Conservation (phyloP, 768 basidiomycete species). For the Candolleomyces aberdarensis region DNA sequence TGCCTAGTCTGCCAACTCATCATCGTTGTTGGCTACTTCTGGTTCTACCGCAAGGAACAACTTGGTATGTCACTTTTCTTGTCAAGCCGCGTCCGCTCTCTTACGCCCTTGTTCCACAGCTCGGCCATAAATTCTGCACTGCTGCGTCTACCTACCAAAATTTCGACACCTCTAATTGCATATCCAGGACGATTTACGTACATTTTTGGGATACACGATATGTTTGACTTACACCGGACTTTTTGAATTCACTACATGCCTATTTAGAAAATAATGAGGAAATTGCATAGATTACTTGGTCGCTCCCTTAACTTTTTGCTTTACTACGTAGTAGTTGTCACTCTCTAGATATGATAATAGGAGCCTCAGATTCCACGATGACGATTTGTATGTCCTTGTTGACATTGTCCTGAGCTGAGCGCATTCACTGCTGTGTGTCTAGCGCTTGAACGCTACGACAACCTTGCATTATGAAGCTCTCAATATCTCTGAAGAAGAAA, state of each 20-base stretch:
- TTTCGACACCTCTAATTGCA: not conserved
- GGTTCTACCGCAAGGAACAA: conserved; percentile 97
- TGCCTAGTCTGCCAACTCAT: conserved; percentile 76
- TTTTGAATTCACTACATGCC: not conserved
- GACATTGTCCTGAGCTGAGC: not conserved
- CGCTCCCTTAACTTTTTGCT: not conserved
- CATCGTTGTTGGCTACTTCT: conserved; percentile 90
- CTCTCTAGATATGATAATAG: not conserved
- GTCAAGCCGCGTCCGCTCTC: not conserved
- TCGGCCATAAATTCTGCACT: conserved; percentile 30
- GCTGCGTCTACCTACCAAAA: not conserved
- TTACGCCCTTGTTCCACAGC: conserved; percentile 19
- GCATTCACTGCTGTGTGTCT: not conserved
- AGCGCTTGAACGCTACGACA: not conserved
- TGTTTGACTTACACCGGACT: not conserved
- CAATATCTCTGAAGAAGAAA: conserved; percentile 79
- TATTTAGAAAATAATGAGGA: not conserved
- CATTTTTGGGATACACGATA: conserved; percentile 1
- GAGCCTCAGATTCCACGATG: not conserved
- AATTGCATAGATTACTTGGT: not conserved
- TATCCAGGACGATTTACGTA: not conserved
- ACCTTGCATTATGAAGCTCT: conserved; percentile 69
- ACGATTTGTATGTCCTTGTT: not conserved
- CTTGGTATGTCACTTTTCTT: conserved; percentile 51
- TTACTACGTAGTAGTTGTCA: not conserved